These are phyloP conservation scores for Botrytis deweyae DNA, from an alignment of 2,329 filamentous ascomycete genomes.

Conservation along the genomic window DNA sequence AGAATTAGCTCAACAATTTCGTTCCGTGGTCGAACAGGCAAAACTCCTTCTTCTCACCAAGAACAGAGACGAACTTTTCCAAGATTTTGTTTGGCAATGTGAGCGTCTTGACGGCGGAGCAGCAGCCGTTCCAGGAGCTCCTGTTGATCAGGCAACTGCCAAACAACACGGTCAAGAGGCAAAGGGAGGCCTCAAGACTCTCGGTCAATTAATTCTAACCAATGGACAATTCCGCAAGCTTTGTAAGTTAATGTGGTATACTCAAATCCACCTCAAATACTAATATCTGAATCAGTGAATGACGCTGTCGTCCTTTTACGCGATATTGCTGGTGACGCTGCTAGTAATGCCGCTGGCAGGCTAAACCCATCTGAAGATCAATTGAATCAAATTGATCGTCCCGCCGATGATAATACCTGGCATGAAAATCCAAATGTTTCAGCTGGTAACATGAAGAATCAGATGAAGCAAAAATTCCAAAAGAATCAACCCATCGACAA, in stretches of 20 bases:
- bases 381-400: constrained; percentile 73
- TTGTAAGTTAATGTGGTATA: constrained; percentile 20
- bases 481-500: constrained; percentile 50
- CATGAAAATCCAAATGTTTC: constrained; percentile 80
- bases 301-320: constrained; percentile 80
- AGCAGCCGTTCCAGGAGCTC: constrained; percentile 61
- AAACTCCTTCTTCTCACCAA: constrained; percentile 86
- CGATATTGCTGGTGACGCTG: constrained; percentile 89
- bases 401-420: constrained; percentile 91
- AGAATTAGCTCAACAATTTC: constrained; percentile 72
- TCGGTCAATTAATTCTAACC: constrained; percentile 86
- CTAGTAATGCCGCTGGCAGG: constrained; percentile 70
- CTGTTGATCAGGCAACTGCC: constrained; percentile 72
- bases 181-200: constrained; percentile 78
- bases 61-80: constrained; percentile 90
- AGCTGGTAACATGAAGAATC: constrained; percentile 65
- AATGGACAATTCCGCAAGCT: constrained; percentile 69
- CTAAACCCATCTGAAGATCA: constrained; percentile 78
- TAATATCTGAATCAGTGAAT: constrained; percentile 51
- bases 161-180: constrained; percentile 82
- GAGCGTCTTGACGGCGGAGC: constrained; percentile 67
- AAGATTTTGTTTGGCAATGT: constrained; percentile 97
- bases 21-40: constrained; percentile 77
- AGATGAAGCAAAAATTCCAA: constrained; percentile 60
- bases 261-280: background rate